Conservation (phyloP, 2,329 filamentous ascomycete species). For the Fusarium sp. region DNA sequence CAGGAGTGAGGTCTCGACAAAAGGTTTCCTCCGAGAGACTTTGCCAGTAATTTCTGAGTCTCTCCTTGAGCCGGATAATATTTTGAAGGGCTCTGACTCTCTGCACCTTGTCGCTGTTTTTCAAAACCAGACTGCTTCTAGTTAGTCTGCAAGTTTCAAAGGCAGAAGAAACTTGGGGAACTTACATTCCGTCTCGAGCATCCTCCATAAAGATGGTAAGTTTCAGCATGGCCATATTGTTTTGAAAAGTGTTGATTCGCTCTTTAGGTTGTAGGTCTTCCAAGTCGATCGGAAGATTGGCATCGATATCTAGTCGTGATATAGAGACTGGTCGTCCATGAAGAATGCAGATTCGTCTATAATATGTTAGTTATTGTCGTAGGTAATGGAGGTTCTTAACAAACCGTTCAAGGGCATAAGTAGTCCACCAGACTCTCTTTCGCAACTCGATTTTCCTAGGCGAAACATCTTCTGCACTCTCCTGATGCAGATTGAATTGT, state of each 20-base stretch:
- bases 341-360: constrained; percentile 39
- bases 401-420: constrained; percentile 42
- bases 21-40: constrained; percentile 33
- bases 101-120: constrained; percentile 17
- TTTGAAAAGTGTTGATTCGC: constrained; percentile 41
- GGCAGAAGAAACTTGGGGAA: too few species aligned
- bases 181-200: constrained; percentile 38
- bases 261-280: constrained; percentile 28
- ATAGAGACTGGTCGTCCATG: constrained; percentile 43
- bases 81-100: constrained; percentile 9
- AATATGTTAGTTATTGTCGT: constrained; percentile 4
- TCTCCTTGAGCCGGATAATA: constrained; percentile 22
- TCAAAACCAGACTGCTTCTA: constrained; percentile 17
- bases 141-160: constrained; percentile 3
- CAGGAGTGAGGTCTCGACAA: constrained; percentile 39
- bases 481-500: constrained; percentile 35
- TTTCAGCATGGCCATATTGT: constrained; percentile 31
- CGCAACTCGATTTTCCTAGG: constrained; percentile 20
- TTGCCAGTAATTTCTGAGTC: constrained; percentile 30
- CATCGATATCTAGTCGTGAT: constrained; percentile 23
- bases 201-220: constrained; percentile 45
- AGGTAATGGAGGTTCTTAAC: not conserved
- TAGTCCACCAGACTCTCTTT: constrained; percentile 47
- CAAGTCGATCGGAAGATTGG: constrained; percentile 26
- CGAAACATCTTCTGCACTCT: not conserved